Percentiles rank a stretch among this genome's conserved stretches.
Evolutionary conservation across 1,284 basidiomycete genomes (phyloP).

Genomic region (Ganoderma sinense): DNA sequence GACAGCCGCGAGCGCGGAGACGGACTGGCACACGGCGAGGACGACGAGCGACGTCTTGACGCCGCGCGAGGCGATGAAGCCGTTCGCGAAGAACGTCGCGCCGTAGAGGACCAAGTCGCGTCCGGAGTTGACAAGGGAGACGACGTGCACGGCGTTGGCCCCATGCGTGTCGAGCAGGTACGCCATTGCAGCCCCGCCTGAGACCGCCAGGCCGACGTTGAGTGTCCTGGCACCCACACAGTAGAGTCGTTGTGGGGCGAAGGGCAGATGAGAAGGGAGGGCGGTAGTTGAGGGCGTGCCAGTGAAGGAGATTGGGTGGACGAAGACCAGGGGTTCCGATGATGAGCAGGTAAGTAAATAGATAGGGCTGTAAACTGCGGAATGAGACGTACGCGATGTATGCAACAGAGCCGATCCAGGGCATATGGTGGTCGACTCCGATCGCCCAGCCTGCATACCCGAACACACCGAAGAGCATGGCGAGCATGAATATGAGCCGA

Average conservation of each 20-base stretch:
- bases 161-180: slow-evolving; percentile 55
- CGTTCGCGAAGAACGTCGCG: slow-evolving; percentile 55
- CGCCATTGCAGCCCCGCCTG: slow-evolving; percentile 48
- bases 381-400: slow-evolving; percentile 46
- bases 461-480: slow-evolving; percentile 52
- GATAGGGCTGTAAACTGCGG: background rate
- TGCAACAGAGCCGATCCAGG: slow-evolving; percentile 52
- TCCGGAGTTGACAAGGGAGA: slow-evolving; percentile 51
- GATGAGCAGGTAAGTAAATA: background rate
- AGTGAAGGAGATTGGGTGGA: too few relatives aligned
- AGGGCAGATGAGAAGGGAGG: too few relatives aligned
- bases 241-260: background rate
- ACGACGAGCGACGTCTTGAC: slow-evolving; percentile 48
- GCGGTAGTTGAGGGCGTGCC: too few relatives aligned
- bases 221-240: slow-evolving; percentile 29
- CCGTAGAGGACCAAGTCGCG: slow-evolving; percentile 54
- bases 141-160: slow-evolving; percentile 48
- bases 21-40: slow-evolving; percentile 47
- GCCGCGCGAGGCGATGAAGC: slow-evolving; percentile 46
- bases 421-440: slow-evolving; percentile 49
- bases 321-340: too few relatives aligned
- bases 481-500: slow-evolving; percentile 49
- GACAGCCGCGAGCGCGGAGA: slow-evolving; percentile 47
- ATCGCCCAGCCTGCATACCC: slow-evolving; percentile 57
- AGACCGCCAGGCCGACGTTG: slow-evolving; percentile 50